Conservation (phyloP, 202 grass and related monocot species). For the Cymbopogon flexuosus region DNA sequence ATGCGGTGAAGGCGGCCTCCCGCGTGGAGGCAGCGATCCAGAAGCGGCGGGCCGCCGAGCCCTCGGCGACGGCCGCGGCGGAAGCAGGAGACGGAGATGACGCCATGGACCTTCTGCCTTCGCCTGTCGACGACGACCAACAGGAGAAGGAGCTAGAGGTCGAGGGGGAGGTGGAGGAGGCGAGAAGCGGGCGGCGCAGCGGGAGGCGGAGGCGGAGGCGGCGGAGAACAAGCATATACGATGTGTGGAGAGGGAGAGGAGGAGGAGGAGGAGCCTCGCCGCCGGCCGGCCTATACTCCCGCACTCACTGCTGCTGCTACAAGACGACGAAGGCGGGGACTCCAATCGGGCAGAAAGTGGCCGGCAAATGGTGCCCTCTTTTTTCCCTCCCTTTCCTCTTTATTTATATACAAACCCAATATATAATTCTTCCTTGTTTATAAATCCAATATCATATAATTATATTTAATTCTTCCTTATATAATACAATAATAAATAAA, state of each 20-base stretch:
- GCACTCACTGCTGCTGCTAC: background rate
- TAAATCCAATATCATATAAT: too few relatives aligned
- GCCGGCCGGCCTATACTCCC: background rate
- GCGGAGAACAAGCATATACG: constrained; percentile 22
- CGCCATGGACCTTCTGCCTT: constrained; percentile 22
- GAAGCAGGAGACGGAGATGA: constrained; percentile 22
- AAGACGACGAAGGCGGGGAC: background rate
- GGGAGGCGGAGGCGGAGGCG: constrained; percentile 17
- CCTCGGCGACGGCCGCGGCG: constrained; percentile 54
- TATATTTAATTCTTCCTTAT: too few relatives aligned
- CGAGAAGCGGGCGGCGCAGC: constrained; percentile 1
- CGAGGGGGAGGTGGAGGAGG: background rate
- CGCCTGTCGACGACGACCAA: background rate
- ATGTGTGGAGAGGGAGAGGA: background rate
- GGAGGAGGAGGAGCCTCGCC: background rate
- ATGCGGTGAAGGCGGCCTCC: constrained; percentile 66
- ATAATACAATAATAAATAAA: too few relatives aligned
- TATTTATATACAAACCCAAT: too few relatives aligned
- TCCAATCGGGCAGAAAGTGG: background rate
- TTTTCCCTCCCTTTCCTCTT: too few relatives aligned
- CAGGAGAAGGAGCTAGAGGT: background rate
- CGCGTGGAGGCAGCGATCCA: constrained; percentile 67
- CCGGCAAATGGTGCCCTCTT: background rate
- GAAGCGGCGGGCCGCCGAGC: constrained; percentile 68
- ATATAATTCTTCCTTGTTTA: too few relatives aligned